Conservation (phyloP, 192 early-diverging fungal genomes). For the Mortierella hygrophila region DNA sequence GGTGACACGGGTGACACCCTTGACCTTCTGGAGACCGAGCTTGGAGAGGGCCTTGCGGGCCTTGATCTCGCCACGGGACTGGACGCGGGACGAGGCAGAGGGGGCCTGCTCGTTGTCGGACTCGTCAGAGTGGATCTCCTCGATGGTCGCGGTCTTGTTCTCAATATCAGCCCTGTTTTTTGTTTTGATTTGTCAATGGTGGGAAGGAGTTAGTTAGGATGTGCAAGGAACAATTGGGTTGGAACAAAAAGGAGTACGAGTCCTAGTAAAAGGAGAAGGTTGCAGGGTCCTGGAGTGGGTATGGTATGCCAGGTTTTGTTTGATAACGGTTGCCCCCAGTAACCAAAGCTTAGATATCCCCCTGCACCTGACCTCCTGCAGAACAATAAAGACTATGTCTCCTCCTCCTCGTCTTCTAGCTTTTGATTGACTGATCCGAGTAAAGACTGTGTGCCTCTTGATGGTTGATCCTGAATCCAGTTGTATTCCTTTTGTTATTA, state of each 20-base stretch:
- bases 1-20: slow-evolving; percentile 91
- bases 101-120: slow-evolving; percentile 38
- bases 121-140: slow-evolving; percentile 51
- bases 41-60: slow-evolving; percentile 96
- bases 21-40: slow-evolving; percentile 89
- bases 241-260: too few relatives aligned
- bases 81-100: slow-evolving; percentile 52
- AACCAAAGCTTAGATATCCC: background rate
- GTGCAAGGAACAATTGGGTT: background rate
- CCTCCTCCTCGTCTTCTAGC: background rate
- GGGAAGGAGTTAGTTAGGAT: background rate
- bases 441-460: background rate
- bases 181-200: background rate
- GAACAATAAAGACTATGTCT: background rate
- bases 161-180: slow-evolving; percentile 54
- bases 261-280: too few relatives aligned
- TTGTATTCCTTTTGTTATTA: background rate
- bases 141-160: slow-evolving; percentile 58
- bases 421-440: background rate
- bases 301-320: too few relatives aligned
- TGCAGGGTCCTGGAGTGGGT: too few relatives aligned
- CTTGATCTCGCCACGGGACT: slow-evolving; percentile 94
- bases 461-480: slow-evolving; percentile 1
- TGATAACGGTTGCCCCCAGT: too few relatives aligned
- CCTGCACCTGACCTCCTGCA: background rate